phyloP scores from a whole-genome alignment of 23 red algal genomes.

The Cyanidium caldarium region DNA sequence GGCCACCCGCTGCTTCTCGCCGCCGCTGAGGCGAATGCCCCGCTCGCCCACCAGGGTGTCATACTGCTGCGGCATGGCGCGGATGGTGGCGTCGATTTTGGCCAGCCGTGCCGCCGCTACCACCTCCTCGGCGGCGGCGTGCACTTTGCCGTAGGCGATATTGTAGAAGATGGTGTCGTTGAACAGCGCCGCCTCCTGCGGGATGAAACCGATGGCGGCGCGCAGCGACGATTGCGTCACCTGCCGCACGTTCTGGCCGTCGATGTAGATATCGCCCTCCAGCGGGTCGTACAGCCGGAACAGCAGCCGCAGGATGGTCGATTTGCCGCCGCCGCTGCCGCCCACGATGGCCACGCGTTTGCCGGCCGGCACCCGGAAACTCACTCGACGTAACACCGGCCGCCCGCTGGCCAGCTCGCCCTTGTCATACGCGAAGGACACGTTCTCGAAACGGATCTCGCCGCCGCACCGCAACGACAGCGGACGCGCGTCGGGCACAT shows the following conservation, averaged over 20 bases:
- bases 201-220: slow-evolving; percentile 56
- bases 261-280: slow-evolving; percentile 63
- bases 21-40: slow-evolving; percentile 66
- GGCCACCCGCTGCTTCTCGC: slow-evolving; percentile 84
- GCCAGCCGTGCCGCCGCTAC: slow-evolving; percentile 58
- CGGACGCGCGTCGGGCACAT: slow-evolving; percentile 28
- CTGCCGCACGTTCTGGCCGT: slow-evolving; percentile 71
- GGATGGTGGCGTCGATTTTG: slow-evolving; percentile 77
- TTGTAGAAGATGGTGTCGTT: slow-evolving; percentile 95
- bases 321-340: slow-evolving; percentile 74
- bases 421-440: slow-evolving; percentile 59
- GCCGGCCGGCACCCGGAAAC: slow-evolving; percentile 59
- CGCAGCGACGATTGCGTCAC: slow-evolving; percentile 46
- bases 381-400: slow-evolving; percentile 16
- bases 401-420: background rate
- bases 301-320: slow-evolving; percentile 46
- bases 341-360: slow-evolving; percentile 70
- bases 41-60: slow-evolving; percentile 55
- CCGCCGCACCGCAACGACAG: slow-evolving; percentile 30
- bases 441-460: slow-evolving; percentile 74
- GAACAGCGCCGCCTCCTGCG: slow-evolving; percentile 56
- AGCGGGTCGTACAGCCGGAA: slow-evolving; percentile 69
- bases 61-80: slow-evolving; percentile 33
- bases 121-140: slow-evolving; percentile 53
- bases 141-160: slow-evolving; percentile 66